phyloP scores from a whole-genome alignment of 805 yeast genomes.

The Naumovozyma castellii region DNA sequence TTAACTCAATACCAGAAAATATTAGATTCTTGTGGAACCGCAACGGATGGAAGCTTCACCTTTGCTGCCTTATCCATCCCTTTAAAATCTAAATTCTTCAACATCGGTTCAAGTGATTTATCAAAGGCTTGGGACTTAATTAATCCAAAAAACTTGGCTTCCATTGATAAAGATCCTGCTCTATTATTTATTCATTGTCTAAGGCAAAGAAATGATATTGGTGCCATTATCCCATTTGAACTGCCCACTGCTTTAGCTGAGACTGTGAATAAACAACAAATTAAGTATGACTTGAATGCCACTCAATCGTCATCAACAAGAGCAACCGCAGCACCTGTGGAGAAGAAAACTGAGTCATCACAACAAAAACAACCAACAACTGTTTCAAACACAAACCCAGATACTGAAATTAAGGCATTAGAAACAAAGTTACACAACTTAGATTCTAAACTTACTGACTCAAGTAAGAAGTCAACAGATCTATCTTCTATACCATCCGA shows the following conservation, averaged over 20 bases:
- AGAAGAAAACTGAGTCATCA: background rate
- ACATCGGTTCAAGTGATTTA: conserved; percentile 76
- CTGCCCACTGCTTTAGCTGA: conserved; percentile 91
- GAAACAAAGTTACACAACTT: conserved; percentile 69
- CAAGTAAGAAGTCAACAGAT: conserved; percentile 35
- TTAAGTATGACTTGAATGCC: conserved; percentile 58
- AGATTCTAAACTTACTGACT: conserved; percentile 53
- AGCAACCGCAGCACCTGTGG: conserved; percentile 26
- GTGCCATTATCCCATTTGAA: conserved; percentile 79
- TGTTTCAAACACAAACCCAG: conserved; percentile 28
- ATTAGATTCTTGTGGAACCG: conserved; percentile 42
- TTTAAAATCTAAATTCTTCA: conserved; percentile 56
- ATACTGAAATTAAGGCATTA: conserved; percentile 58
- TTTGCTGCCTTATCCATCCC: conserved; percentile 56
- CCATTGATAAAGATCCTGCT: conserved; percentile 90
- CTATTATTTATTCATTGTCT: conserved; percentile 82
- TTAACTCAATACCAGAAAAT: conserved; percentile 68
- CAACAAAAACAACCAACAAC: background rate
- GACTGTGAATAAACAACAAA: conserved; percentile 77
- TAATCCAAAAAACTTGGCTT: conserved; percentile 77
- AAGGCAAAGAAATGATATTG: conserved; percentile 74
- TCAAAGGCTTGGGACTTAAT: conserved; percentile 91
- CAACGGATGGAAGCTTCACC: conserved; percentile 76
- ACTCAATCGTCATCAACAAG: conserved; percentile 38
- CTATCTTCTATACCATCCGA: background rate